Evolutionary conservation across 805 yeast genomes (phyloP), one percentile per base, ranked within the genome.

Genomic region (Brettanomyces bruxellensis): DNA sequence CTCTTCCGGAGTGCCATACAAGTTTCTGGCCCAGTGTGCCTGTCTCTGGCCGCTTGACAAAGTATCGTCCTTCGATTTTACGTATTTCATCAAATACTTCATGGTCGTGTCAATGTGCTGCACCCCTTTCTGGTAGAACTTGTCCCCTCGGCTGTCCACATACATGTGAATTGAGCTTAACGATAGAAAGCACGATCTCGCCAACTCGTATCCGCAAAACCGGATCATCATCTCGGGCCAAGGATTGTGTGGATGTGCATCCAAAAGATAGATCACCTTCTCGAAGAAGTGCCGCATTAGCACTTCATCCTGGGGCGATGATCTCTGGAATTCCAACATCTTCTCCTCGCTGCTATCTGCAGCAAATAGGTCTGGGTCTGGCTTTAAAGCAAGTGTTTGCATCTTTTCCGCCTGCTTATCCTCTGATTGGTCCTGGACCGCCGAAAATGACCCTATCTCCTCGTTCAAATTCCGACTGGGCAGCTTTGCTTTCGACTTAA

Each of bases 151-250:
- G 54, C 69, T 69, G 42, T 74, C 69, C 47, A 76, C 81, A 53
- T 75, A 77, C n/a, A 78, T 60, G 55, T 78, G 82, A 35, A 76
- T 76, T 41, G 81, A 76, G 9, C 79, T 73, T 14, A 78, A 56
- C 3, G 81, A 75, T 22, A 78, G 69, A 51, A 78, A 77, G 49
- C 83, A 78, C 49, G 79, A 72, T 46, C 78, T 65, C 1, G 82
- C 81, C 41, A 78, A 69, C 51, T 76, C 78, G 51, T 74, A 70
- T 53, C 77, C 79, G 52, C 82, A 77, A 54, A 77, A 77, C 44
- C 72, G 70, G 49, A 78, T 61, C 39, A 80, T 79, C 47, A 78
- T 57, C 48, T 76, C 77, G 0, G 83, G 83, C 81, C 81, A 76
- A 3, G 82, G 82, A 1, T 79, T 66, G 38, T 73, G 72, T 0